Evolutionary conservation across 352 stramenopile genomes (phyloP).

Genomic region (Thraustochytrium sp.): DNA sequence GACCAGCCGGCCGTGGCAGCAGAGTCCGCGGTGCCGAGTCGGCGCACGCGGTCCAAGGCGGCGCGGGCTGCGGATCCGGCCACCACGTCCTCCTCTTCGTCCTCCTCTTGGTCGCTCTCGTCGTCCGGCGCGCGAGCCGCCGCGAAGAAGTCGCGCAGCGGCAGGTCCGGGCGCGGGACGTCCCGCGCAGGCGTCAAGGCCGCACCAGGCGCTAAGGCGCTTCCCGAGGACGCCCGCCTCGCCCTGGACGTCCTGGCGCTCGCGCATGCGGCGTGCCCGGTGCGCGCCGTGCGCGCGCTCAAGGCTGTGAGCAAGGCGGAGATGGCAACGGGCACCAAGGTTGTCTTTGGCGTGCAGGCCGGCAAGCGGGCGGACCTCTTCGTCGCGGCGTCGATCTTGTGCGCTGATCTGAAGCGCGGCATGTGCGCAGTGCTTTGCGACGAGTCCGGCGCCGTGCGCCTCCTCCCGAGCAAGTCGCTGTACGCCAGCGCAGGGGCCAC

Average conservation of each 20-base stretch:
- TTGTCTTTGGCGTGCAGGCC: background rate
- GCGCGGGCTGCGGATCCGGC: too few species aligned
- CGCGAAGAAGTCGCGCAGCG: too few species aligned
- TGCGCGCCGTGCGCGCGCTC: background rate
- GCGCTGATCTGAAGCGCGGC: background rate
- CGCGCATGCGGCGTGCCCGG: background rate
- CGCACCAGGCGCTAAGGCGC: too few species aligned
- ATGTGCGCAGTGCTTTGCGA: background rate
- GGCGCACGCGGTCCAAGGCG: too few species aligned
- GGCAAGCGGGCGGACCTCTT: background rate
- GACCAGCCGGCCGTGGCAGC: too few species aligned
- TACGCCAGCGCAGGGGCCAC: background rate
- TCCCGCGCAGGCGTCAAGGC: too few species aligned
- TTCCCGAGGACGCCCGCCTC: too few species aligned
- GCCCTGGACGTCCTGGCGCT: background rate
- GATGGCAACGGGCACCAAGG: background rate
- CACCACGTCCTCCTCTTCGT: too few species aligned
- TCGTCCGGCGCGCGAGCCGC: too few species aligned
- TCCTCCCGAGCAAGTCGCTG: background rate
- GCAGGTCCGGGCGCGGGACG: too few species aligned
- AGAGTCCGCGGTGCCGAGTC: too few species aligned
- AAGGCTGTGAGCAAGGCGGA: background rate
- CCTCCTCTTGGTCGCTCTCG: too few species aligned
- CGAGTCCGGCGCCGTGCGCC: background rate
- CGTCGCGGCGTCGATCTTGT: background rate